These are phyloP conservation scores for Orbilia ellipsospora DNA, from an alignment of 2,329 filamentous ascomycete genomes.

Conservation along the genomic window DNA sequence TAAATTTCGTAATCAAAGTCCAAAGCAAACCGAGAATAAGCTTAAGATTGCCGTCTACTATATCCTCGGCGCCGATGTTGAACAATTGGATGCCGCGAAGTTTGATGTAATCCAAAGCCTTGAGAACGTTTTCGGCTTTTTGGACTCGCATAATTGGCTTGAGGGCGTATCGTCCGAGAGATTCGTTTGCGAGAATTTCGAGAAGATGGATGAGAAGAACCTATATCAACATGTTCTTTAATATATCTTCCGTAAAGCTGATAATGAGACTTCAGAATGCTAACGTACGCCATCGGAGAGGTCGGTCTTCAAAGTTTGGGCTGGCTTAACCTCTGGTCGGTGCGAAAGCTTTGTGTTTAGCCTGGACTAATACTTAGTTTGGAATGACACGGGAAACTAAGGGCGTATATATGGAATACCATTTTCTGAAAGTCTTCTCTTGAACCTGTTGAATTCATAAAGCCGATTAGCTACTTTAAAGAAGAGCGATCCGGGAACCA, in stretches of 20 bases:
- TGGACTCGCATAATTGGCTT: conserved; percentile 97
- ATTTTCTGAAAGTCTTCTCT: conserved; percentile 99
- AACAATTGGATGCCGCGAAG: conserved; percentile 93
- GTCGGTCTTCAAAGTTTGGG: conserved; percentile 87
- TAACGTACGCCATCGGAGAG: conserved; percentile 86
- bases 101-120: conserved; percentile 92
- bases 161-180: conserved; percentile 93
- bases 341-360: conserved; percentile 92
- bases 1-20: conserved; percentile 97
- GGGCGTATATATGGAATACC: conserved; percentile 66
- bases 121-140: conserved; percentile 97
- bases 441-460: conserved; percentile 74
- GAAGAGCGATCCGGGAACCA: conserved; percentile 10
- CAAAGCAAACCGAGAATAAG: conserved; percentile 97
- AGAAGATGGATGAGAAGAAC: conserved; percentile 96
- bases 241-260: not conserved
- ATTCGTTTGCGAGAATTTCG: conserved; percentile 93
- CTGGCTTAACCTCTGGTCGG: conserved; percentile 74
- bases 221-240: conserved; percentile 64
- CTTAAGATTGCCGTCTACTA: conserved; percentile 97
- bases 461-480: conserved; percentile 69
- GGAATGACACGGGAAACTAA: not conserved
- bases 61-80: conserved; percentile 97
- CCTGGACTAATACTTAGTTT: conserved; percentile 67
- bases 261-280: not conserved